These are phyloP conservation scores for Chrysanthemum seticuspe DNA, from an alignment of 129 eudicot genomes.

Conservation along the genomic window DNA sequence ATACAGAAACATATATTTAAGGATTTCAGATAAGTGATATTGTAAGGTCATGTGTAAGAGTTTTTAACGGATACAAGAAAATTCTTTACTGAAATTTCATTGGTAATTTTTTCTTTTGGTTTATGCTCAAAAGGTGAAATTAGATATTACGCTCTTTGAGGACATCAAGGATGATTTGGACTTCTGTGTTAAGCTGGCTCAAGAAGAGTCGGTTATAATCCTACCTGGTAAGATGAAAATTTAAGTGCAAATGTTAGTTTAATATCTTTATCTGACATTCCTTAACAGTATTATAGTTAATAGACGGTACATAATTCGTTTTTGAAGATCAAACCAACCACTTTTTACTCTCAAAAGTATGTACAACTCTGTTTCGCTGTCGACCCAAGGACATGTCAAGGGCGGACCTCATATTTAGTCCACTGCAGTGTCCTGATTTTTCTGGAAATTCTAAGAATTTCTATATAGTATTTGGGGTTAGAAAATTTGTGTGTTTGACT, in stretches of 20 bases:
- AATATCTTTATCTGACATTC: background rate
- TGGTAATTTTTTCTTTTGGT: background rate
- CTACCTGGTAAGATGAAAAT: conserved; percentile 61
- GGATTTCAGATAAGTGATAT: background rate
- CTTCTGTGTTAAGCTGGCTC: conserved; percentile 67
- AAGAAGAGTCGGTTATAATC: conserved; percentile 81
- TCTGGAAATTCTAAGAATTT: background rate
- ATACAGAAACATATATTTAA: background rate
- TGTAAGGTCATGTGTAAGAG: background rate
- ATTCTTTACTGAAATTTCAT: background rate
- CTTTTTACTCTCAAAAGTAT: background rate
- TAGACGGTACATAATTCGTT: background rate
- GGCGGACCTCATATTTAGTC: no score
- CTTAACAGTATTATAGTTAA: background rate
- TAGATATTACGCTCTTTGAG: conserved; percentile 54
- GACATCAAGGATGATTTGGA: conserved; percentile 78
- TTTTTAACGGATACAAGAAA: background rate
- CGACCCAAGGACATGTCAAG: no score
- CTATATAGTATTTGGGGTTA: background rate
- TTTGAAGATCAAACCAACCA: background rate
- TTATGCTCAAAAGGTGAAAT: conserved; percentile 51
- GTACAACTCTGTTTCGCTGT: background rate
- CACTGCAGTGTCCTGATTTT: background rate
- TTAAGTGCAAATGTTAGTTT: background rate
- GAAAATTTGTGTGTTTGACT: background rate